Evolutionary conservation across 306 rosid genomes (phyloP), one percentile per base, ranked within the genome.

Genomic region (Sindora glabra): DNA sequence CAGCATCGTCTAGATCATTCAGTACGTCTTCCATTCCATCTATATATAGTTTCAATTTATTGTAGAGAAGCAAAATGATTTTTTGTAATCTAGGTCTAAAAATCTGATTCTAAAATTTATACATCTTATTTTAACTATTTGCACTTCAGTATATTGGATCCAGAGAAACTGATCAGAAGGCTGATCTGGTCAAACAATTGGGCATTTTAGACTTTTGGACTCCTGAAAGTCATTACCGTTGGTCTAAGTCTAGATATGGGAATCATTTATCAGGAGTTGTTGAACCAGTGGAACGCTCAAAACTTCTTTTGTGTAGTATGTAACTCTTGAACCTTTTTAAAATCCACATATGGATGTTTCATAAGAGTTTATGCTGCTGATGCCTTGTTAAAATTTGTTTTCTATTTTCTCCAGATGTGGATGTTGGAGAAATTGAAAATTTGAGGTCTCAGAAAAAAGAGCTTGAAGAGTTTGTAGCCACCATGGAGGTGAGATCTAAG

Each of bases 211-310:
- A 84, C 64, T 83, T 85, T 56, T 92, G 98, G 98, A 92, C 96
- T 22, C 96, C 96, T 2, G 95, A 92, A 27, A 88, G 76, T 75
- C 98, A 92, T 68, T 92, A 86, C 59, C 77, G 65, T 8, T 92
- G 98, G 95, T 47, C 86, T 60, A 59, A 33, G 62, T 92, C 98
- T 56, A 88, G 90, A 88, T 92, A 92, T 59, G 96, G 92, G 25
- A 76, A 66, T 70, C 90, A 92, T 82, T 56, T 79, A n/a, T 81
- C 95, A 11, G 89, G 82, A 48, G 72, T 72, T 21, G 92, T 92
- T 69, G 85, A 85, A 8, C 71, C 79, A 34, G 92, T 88, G 53
- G 23, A 39, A 11, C 79, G 54, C 17, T 76, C 96, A 36, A 77
- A 54, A 30, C 79, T 85, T 72, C 66, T 92, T 19, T 46, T 79